phyloP scores from a whole-genome alignment of 2,329 filamentous ascomycete genomes.

The Setomelanomma holmii region DNA sequence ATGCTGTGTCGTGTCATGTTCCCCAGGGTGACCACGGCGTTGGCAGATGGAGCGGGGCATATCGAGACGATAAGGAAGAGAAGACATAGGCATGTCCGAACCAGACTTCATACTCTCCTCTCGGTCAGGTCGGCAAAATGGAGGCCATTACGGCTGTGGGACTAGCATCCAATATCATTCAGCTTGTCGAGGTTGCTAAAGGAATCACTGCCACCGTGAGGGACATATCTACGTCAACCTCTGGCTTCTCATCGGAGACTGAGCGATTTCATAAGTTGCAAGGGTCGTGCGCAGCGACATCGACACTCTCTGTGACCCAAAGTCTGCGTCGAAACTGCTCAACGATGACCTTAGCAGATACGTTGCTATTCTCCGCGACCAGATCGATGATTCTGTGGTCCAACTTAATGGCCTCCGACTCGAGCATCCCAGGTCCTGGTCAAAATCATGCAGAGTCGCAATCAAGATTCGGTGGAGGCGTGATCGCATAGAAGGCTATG shows the following conservation, averaged over 20 bases:
- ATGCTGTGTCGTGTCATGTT: no score
- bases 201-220: constrained; percentile 2
- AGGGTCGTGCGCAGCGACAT: not conserved
- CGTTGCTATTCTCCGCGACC: not conserved
- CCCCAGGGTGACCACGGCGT: no score
- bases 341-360: not conserved
- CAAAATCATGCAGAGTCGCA: not conserved
- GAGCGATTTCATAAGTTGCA: not conserved
- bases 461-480: constrained; percentile 4
- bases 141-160: constrained; percentile 2
- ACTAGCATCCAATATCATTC: constrained; percentile 11
- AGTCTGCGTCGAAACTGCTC: not conserved
- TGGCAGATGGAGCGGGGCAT: no score
- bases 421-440: not conserved
- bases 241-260: constrained; percentile 2
- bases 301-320: not conserved
- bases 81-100: no score
- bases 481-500: constrained; percentile 12
- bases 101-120: no score
- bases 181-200: constrained; percentile 7
- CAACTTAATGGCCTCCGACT: not conserved
- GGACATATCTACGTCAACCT: constrained; percentile 7
- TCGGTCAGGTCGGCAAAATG: no score
- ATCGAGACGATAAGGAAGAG: no score
- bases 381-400: not conserved